Evolutionary conservation across 768 basidiomycete genomes (phyloP).

Genomic region (Phlebiopsis gigantea): DNA sequence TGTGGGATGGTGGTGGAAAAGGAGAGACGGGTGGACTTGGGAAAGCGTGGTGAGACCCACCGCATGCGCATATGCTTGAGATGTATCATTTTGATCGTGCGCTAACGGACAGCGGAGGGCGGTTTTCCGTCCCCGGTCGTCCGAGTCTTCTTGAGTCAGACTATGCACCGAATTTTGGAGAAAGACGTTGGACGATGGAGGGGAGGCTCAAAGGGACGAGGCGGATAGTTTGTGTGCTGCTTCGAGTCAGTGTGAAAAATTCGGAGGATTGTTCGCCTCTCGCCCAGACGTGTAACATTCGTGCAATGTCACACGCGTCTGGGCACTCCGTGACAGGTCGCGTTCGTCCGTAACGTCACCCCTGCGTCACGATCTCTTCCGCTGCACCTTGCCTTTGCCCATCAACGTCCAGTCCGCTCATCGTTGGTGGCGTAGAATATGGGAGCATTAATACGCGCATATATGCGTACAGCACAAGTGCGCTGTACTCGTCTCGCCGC

Average conservation of each 20-base stretch:
- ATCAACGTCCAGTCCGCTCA: too few species aligned
- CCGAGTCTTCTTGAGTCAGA: not conserved
- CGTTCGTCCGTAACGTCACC: too few species aligned
- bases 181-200: not conserved
- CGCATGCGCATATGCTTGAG: not conserved
- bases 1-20: constrained; percentile 15
- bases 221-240: not conserved
- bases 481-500: too few species aligned
- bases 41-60: not conserved
- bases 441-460: too few species aligned
- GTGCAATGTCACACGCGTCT: not conserved
- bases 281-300: not conserved
- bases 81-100: constrained; percentile 13
- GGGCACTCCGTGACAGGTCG: too few species aligned
- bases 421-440: too few species aligned
- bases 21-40: constrained; percentile 16
- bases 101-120: constrained; percentile 11
- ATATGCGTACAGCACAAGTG: too few species aligned
- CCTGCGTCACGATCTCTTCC: too few species aligned
- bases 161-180: not conserved
- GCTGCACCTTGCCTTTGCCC: too few species aligned
- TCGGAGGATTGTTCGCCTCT: not conserved
- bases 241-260: not conserved
- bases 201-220: not conserved
- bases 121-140: constrained; percentile 2